Percentiles rank a stretch among this genome's conserved stretches.
Evolutionary conservation across 495 filamentous ascomycete species (phyloP).

Genomic region (Oidiodendron maius): DNA sequence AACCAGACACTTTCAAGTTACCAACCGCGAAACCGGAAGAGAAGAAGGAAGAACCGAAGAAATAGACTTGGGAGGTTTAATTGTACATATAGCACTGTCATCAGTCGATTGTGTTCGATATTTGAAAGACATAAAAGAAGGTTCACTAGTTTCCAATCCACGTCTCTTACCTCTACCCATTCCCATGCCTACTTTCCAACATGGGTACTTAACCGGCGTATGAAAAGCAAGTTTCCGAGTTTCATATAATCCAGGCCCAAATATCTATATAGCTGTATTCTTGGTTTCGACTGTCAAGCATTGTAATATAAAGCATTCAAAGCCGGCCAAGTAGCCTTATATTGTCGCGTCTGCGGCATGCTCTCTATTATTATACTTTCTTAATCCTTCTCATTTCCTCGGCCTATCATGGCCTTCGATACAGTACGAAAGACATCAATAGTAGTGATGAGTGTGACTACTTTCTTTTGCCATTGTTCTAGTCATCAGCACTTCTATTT

Average conservation of each 20-base stretch:
- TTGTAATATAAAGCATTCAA: no score
- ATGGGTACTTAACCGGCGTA: neutral
- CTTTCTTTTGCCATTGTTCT: no score
- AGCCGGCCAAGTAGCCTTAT: no score
- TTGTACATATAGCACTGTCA: slow-evolving; percentile 20
- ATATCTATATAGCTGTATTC: neutral
- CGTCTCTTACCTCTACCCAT: neutral
- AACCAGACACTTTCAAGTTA: slow-evolving; percentile 86
- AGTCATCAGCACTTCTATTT: no score
- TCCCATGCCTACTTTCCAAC: neutral
- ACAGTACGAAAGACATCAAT: no score
- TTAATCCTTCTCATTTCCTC: no score
- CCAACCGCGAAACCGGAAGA: slow-evolving; percentile 92
- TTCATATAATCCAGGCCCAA: neutral
- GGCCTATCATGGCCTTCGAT: no score
- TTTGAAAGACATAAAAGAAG: neutral
- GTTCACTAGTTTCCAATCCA: neutral
- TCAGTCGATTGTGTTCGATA: slow-evolving; percentile 1
- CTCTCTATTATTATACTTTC: no score
- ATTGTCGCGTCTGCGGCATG: no score
- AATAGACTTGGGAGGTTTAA: slow-evolving; percentile 44
- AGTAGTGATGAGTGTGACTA: no score
- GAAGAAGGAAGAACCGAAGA: slow-evolving; percentile 86
- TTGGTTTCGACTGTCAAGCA: no score
- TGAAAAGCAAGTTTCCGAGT: neutral